Percentiles rank a stretch among this genome's conserved stretches.
Conservation (phyloP, 148 eudicot genomes). For the Pouteria glomerata region DNA sequence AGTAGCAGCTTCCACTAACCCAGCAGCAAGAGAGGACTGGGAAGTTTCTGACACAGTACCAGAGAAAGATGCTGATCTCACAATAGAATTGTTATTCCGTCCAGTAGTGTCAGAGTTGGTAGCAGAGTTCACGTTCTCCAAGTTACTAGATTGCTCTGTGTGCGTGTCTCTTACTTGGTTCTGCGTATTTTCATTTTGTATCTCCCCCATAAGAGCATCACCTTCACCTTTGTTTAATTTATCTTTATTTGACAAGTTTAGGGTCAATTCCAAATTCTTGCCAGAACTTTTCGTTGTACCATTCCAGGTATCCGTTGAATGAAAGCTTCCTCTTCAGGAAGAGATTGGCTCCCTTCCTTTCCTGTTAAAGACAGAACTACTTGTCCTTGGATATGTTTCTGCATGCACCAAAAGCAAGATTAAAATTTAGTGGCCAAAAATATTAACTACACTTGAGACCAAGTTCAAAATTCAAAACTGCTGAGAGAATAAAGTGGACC, state of each 20-base stretch:
- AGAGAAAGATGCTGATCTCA: slow-evolving; percentile 28
- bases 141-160: slow-evolving; percentile 21
- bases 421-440: slow-evolving; percentile 3
- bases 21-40: slow-evolving; percentile 27
- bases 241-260: slow-evolving; percentile 39
- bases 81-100: slow-evolving; percentile 24
- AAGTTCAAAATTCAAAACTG: too few species aligned
- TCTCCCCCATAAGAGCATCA: slow-evolving; percentile 25
- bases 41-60: slow-evolving; percentile 34
- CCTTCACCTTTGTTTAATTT: slow-evolving; percentile 43
- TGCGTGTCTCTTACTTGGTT: slow-evolving; percentile 39
- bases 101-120: slow-evolving; percentile 23
- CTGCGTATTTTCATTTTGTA: slow-evolving; percentile 38
- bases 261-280: slow-evolving; percentile 47
- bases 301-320: slow-evolving; percentile 58
- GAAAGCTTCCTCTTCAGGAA: slow-evolving; percentile 52
- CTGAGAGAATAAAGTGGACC: slow-evolving; percentile 34
- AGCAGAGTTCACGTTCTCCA: slow-evolving; percentile 40
- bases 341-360: slow-evolving; percentile 58
- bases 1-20: slow-evolving; percentile 28
- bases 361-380: slow-evolving; percentile 47
- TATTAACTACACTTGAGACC: too few species aligned
- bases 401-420: slow-evolving; percentile 20
- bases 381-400: slow-evolving; percentile 42
- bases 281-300: slow-evolving; percentile 39